Percentiles rank a stretch among this genome's conserved stretches.
These are phyloP conservation scores for Punica granatum DNA, from an alignment of 345 rosid species.

Conservation along the genomic window DNA sequence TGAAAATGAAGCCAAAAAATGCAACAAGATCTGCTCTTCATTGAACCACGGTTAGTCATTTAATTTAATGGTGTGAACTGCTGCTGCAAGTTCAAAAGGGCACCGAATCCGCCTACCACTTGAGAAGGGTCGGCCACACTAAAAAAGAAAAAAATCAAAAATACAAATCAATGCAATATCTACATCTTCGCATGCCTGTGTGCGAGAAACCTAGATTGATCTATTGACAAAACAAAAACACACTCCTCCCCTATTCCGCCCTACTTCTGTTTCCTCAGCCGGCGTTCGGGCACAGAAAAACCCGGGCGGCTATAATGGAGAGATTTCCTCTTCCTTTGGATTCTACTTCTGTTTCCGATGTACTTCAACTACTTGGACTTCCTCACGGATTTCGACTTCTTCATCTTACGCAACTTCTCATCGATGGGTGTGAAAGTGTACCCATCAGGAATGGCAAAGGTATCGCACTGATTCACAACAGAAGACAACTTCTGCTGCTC, in stretches of 20 bases:
- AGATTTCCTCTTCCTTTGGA: not conserved
- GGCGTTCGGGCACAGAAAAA: not conserved
- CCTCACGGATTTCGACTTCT: conserved; percentile 48
- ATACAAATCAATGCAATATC: not conserved
- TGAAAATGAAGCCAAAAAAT: not conserved
- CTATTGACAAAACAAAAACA: not conserved
- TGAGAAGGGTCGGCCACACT: not conserved
- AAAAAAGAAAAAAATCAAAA: not conserved
- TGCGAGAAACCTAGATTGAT: not conserved
- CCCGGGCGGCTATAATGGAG: not conserved
- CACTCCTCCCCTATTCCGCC: not conserved
- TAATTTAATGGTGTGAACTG: not conserved
- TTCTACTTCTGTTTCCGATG: not conserved
- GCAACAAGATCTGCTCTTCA: not conserved
- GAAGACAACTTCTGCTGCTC: conserved; percentile 27
- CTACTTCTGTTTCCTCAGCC: not conserved
- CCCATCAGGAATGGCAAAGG: conserved; percentile 79
- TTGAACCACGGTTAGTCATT: not conserved
- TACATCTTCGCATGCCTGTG: not conserved
- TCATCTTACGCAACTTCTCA: conserved; percentile 44
- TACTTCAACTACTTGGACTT: conserved; percentile 33
- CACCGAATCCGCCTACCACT: not conserved
- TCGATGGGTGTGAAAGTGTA: conserved; percentile 56
- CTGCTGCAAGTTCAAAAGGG: not conserved
- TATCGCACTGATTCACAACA: conserved; percentile 34